Percentiles rank a stretch among this genome's conserved stretches.
Evolutionary conservation across 305 asterid species (phyloP).

Genomic region (Fraxinus nigra): DNA sequence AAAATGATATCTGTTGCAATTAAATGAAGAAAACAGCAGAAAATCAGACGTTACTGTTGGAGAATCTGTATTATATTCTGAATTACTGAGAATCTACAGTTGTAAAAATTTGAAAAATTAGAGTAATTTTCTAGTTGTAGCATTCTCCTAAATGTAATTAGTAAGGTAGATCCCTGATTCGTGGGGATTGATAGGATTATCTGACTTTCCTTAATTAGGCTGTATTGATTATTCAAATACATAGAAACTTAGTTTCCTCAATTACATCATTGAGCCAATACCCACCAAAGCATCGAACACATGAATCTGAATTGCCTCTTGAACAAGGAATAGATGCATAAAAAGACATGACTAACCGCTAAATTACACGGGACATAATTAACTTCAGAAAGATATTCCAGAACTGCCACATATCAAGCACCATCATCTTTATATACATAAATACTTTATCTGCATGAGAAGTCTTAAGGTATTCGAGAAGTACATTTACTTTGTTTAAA

Average conservation of each 20-base stretch:
- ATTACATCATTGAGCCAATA: constrained; percentile 20
- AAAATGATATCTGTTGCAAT: constrained; percentile 59
- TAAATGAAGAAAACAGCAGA: constrained; percentile 9
- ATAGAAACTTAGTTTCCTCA: background rate
- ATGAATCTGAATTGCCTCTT: background rate
- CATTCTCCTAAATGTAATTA: background rate
- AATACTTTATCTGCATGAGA: background rate
- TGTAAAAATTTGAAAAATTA: background rate
- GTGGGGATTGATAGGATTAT: background rate
- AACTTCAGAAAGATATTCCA: background rate
- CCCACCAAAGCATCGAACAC: background rate
- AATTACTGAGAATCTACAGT: background rate
- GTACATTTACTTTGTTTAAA: background rate
- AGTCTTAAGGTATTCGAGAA: background rate
- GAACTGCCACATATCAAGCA: background rate
- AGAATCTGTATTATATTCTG: background rate
- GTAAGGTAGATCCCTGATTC: background rate
- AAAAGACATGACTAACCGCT: background rate
- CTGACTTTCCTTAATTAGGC: background rate
- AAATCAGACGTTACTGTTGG: constrained; percentile 1
- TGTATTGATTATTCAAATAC: background rate
- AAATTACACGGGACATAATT: background rate
- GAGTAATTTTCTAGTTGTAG: background rate
- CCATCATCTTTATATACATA: background rate
- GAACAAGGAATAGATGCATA: background rate